phyloP scores from a whole-genome alignment of 108 stramenopile species.

The Skeletonema grethae region DNA sequence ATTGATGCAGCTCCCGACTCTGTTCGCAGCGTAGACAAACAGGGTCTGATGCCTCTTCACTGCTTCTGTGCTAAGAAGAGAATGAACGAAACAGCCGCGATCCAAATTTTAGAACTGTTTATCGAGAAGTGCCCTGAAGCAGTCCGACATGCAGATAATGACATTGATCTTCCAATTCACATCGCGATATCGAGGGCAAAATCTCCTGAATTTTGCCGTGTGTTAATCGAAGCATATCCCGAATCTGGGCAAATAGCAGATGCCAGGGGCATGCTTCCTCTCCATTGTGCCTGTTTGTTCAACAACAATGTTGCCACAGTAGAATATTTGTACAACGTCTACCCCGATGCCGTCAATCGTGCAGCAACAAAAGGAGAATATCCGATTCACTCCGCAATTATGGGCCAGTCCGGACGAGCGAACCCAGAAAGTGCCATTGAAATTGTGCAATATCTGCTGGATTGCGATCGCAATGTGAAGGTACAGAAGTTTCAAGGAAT shows the following conservation, averaged over 20 bases:
- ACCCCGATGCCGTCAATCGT: constrained; percentile 4
- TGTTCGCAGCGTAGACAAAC: neutral
- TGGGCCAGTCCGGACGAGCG: neutral
- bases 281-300: neutral
- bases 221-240: neutral
- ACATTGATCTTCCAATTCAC: neutral
- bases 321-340: neutral
- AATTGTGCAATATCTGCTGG: neutral
- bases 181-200: neutral
- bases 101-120: neutral
- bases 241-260: neutral
- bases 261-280: neutral
- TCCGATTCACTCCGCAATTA: constrained; percentile 6
- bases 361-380: neutral
- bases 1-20: neutral
- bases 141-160: neutral
- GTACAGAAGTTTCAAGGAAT: neutral
- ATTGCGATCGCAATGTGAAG: neutral
- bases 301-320: neutral
- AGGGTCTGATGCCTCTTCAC: neutral
- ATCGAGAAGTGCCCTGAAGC: neutral
- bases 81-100: neutral
- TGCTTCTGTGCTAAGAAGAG: neutral
- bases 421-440: neutral
- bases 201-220: constrained; percentile 7